Percentiles rank a stretch among this genome's conserved stretches.
Conservation (phyloP, 2,329 filamentous ascomycete species). For the Emergomyces africanus region DNA sequence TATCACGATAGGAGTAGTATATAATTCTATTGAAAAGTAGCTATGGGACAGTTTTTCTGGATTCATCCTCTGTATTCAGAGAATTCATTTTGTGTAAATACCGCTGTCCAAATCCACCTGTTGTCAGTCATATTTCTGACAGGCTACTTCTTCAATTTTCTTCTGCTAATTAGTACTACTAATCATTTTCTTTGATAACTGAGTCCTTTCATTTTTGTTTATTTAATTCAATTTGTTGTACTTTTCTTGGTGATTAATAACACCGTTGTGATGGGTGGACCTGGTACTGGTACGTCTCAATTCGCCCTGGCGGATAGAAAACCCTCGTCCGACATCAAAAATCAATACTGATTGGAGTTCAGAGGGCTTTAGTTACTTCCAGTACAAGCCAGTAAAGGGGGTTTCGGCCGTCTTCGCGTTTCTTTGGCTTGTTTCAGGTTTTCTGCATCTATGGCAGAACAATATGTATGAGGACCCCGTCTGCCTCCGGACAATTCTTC, state of each 20-base stretch:
- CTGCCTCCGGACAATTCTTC: not conserved
- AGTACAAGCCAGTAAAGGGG: conserved; percentile 31
- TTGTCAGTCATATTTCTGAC: not conserved
- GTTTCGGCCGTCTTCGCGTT: conserved; percentile 29
- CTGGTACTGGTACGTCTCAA: not conserved
- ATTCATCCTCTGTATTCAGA: not conserved
- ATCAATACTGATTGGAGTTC: conserved; percentile 11
- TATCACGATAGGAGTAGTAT: not conserved
- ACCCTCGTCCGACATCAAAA: too few relatives aligned
- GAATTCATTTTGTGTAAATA: not conserved
- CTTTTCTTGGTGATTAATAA: not conserved
- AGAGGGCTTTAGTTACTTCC: conserved; percentile 25
- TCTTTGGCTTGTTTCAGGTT: conserved; percentile 27
- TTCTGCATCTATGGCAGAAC: conserved; percentile 28
- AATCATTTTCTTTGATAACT: not conserved
- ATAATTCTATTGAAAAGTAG: not conserved
- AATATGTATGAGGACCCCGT: conserved; percentile 13
- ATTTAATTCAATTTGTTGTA: not conserved
- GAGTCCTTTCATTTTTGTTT: not conserved
- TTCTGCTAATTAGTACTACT: too few relatives aligned
- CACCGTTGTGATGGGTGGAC: not conserved
- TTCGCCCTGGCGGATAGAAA: not conserved
- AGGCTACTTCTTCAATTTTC: not conserved
- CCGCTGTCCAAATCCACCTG: not conserved
- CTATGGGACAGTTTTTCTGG: not conserved